A percentile compares a stretch with the other conserved stretches of the same genome.
Evolutionary conservation across 2,329 filamentous ascomycete species (phyloP).

Genomic region (Neodidymelliopsis sp.): DNA sequence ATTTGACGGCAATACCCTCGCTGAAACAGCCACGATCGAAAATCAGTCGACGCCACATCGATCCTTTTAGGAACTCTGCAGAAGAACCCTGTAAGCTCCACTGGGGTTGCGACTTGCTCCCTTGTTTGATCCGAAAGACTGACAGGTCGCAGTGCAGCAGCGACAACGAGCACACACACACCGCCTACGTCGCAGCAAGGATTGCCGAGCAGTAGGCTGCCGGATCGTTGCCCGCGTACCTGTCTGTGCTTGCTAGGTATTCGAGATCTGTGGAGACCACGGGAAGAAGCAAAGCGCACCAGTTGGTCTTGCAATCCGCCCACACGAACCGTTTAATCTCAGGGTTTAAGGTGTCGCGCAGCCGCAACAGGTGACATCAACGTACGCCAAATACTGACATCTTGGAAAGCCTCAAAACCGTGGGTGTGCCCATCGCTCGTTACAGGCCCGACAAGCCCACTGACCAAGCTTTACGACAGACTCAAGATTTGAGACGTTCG

Average conservation of each 20-base stretch:
- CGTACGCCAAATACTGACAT: constrained; percentile 20
- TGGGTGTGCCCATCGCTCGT: constrained; percentile 20
- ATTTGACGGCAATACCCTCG: constrained; percentile 39
- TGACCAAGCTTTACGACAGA: constrained; percentile 28
- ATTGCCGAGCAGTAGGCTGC: constrained; percentile 32
- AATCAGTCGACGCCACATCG: constrained; percentile 43
- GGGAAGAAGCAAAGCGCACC: constrained; percentile 49
- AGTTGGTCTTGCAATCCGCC: constrained; percentile 33
- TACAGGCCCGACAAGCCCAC: constrained; percentile 12
- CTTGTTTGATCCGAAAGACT: constrained; percentile 39
- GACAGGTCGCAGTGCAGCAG: constrained; percentile 43
- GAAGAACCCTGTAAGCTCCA: constrained; percentile 48
- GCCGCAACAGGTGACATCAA: constrained; percentile 38
- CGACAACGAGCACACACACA: constrained; percentile 32
- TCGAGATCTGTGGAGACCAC: constrained; percentile 48
- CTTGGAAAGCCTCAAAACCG: constrained; percentile 15
- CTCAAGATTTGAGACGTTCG: constrained; percentile 18
- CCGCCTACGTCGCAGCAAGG: constrained; percentile 42
- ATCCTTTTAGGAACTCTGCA: constrained; percentile 44
- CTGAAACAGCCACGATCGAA: constrained; percentile 45
- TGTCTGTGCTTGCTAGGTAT: constrained; percentile 46
- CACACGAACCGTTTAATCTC: constrained; percentile 40
- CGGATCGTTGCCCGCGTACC: constrained; percentile 30
- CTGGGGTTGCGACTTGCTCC: constrained; percentile 38
- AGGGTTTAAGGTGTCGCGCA: constrained; percentile 44